Percentiles rank a stretch among this genome's conserved stretches.
These are phyloP conservation scores for Aspergillus sp. DNA, from an alignment of 2,329 filamentous ascomycete genomes.

Conservation along the genomic window DNA sequence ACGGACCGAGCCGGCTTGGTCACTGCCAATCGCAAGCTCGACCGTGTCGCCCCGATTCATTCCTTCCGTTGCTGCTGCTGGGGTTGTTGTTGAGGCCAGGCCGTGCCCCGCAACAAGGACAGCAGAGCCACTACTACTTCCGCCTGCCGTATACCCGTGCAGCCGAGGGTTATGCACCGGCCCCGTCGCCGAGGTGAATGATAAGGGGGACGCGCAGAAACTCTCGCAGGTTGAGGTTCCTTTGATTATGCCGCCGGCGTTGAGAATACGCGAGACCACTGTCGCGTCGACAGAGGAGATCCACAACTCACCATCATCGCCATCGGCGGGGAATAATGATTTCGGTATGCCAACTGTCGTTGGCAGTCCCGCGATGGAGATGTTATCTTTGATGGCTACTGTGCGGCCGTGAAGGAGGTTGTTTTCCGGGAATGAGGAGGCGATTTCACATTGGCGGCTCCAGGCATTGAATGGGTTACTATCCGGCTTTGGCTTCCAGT, in stretches of 20 bases:
- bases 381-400: constrained; percentile 44
- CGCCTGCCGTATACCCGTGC: constrained; percentile 38
- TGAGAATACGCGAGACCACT: constrained; percentile 40
- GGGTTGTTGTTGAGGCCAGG: neutral
- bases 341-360: constrained; percentile 40
- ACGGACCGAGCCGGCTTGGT: constrained; percentile 46
- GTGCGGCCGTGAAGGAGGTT: constrained; percentile 33
- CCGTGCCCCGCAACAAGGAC: neutral
- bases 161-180: constrained; percentile 44
- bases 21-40: constrained; percentile 41
- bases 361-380: constrained; percentile 41
- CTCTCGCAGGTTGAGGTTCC: constrained; percentile 47
- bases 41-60: neutral
- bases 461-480: constrained; percentile 51
- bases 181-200: constrained; percentile 42
- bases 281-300: constrained; percentile 41
- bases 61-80: neutral
- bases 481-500: neutral
- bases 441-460: constrained; percentile 43
- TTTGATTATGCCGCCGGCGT: constrained; percentile 38
- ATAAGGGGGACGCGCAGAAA: constrained; percentile 43
- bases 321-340: constrained; percentile 27
- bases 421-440: constrained; percentile 29
- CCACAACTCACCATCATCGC: constrained; percentile 27
- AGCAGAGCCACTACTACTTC: constrained; percentile 38